Evolutionary conservation across 768 basidiomycete genomes (phyloP).

Genomic region (Termitomyces sp.): DNA sequence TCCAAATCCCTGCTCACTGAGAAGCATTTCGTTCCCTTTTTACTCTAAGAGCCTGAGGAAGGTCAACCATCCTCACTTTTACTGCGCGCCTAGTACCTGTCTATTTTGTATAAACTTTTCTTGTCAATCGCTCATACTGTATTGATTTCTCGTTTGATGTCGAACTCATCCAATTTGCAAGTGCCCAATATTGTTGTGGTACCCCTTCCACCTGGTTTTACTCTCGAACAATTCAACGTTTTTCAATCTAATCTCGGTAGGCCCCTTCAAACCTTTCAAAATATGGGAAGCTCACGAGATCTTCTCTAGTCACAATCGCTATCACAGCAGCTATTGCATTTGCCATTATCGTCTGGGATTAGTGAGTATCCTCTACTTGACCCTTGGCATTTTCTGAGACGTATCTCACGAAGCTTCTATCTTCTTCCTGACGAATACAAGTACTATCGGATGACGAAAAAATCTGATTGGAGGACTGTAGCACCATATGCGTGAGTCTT

Average conservation of each 20-base stretch:
- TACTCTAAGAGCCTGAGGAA: no score
- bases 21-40: no score
- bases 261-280: background rate
- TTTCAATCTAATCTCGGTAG: slow-evolving; percentile 10
- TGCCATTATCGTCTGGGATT: slow-evolving; percentile 13
- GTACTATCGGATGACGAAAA: slow-evolving; percentile 6
- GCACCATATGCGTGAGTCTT: slow-evolving; percentile 10
- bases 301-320: slow-evolving; percentile 6
- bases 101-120: no score
- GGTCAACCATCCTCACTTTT: no score
- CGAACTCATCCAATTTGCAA: background rate
- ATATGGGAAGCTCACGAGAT: background rate
- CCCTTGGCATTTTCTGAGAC: background rate
- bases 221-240: slow-evolving; percentile 8
- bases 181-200: slow-evolving; percentile 3
- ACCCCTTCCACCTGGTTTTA: slow-evolving; percentile 12
- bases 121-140: no score
- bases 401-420: slow-evolving; percentile 2
- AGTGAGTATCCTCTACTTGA: background rate
- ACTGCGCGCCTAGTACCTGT: no score
- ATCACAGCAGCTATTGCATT: slow-evolving; percentile 13
- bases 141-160: no score
- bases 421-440: slow-evolving; percentile 14
- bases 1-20: no score
- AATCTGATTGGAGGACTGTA: slow-evolving; percentile 8